Percentiles rank a stretch among this genome's conserved stretches.
These are phyloP conservation scores for Rhizopogon vulgaris DNA, from an alignment of 768 basidiomycete species.

Conservation along the genomic window DNA sequence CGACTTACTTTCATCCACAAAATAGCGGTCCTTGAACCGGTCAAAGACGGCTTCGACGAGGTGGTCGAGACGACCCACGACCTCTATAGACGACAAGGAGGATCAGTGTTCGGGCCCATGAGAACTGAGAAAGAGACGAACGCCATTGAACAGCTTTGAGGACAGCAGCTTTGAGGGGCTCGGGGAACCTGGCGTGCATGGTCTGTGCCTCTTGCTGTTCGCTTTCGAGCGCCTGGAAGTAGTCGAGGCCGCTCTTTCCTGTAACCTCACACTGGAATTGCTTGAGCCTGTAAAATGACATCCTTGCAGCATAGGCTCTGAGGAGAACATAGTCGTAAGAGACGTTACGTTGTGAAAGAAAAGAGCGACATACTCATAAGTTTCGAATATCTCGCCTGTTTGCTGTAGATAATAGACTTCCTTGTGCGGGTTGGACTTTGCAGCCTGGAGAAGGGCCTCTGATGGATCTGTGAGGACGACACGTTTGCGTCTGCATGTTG, in stretches of 20 bases:
- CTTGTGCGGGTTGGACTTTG: slow-evolving; percentile 56
- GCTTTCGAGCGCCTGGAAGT: slow-evolving; percentile 89
- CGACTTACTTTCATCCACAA: slow-evolving; percentile 79
- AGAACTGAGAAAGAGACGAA: slow-evolving; percentile 42
- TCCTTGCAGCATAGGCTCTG: slow-evolving; percentile 80
- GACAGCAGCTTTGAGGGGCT: slow-evolving; percentile 86
- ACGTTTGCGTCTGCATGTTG: slow-evolving; percentile 85
- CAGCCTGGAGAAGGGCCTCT: slow-evolving; percentile 58
- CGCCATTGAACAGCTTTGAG: slow-evolving; percentile 96
- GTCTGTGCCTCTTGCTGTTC: slow-evolving; percentile 86
- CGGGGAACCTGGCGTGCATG: slow-evolving; percentile 88
- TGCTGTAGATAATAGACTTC: slow-evolving; percentile 89
- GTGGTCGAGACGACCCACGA: slow-evolving; percentile 92
- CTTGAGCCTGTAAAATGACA: slow-evolving; percentile 91
- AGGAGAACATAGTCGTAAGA: slow-evolving; percentile 8
- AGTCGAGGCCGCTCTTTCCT: slow-evolving; percentile 89
- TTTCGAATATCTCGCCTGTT: slow-evolving; percentile 96
- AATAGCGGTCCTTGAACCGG: slow-evolving; percentile 95
- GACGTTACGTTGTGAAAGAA: slow-evolving; percentile 17
- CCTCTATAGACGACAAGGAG: slow-evolving; percentile 51
- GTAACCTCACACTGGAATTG: slow-evolving; percentile 98
- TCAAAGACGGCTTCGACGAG: slow-evolving; percentile 93
- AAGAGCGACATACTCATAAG: slow-evolving; percentile 75
- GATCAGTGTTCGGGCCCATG: slow-evolving; percentile 9
- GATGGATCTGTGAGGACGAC: slow-evolving; percentile 84